phyloP scores from a whole-genome alignment of 2,329 filamentous ascomycete genomes.

The Arthrinium puccinioides region DNA sequence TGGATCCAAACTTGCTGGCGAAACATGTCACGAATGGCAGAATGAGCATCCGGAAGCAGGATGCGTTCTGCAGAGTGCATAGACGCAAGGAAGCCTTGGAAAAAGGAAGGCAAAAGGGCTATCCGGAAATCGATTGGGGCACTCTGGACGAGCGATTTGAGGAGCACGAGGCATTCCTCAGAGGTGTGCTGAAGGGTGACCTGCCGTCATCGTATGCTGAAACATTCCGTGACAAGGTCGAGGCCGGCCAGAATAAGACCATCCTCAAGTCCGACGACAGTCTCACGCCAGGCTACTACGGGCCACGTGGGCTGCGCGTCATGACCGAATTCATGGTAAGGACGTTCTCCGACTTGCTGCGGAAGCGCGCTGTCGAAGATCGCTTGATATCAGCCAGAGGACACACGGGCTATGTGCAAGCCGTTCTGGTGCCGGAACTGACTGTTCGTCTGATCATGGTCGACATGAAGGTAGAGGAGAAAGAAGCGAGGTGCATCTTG shows the following conservation, averaged over 20 bases:
- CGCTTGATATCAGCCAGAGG: constrained; percentile 59
- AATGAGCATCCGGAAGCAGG: constrained; percentile 51
- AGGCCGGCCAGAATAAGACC: constrained; percentile 50
- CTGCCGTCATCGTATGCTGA: constrained; percentile 52
- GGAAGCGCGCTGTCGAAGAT: constrained; percentile 56
- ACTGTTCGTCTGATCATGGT: constrained; percentile 48
- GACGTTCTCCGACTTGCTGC: constrained; percentile 52
- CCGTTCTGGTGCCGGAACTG: constrained; percentile 70
- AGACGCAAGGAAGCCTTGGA: constrained; percentile 45
- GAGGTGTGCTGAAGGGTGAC: constrained; percentile 51
- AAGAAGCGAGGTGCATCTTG: constrained; percentile 47
- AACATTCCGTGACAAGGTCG: constrained; percentile 45
- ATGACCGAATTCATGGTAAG: constrained; percentile 66
- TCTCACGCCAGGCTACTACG: constrained; percentile 76
- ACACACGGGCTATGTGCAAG: constrained; percentile 62
- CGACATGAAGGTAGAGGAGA: constrained; percentile 39
- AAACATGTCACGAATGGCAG: constrained; percentile 38
- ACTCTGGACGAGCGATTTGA: constrained; percentile 51
- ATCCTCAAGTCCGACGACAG: constrained; percentile 50
- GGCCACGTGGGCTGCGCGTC: constrained; percentile 60
- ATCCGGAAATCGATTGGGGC: constrained; percentile 67
- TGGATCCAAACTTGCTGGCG: constrained; percentile 48
- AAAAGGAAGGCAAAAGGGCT: constrained; percentile 44
- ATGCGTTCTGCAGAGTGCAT: constrained; percentile 58
- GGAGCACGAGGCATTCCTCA: constrained; percentile 46